Percentiles rank a stretch among this genome's conserved stretches.
Evolutionary conservation across 2,329 filamentous ascomycete genomes (phyloP).

Genomic region (Talaromyces verruculosus): DNA sequence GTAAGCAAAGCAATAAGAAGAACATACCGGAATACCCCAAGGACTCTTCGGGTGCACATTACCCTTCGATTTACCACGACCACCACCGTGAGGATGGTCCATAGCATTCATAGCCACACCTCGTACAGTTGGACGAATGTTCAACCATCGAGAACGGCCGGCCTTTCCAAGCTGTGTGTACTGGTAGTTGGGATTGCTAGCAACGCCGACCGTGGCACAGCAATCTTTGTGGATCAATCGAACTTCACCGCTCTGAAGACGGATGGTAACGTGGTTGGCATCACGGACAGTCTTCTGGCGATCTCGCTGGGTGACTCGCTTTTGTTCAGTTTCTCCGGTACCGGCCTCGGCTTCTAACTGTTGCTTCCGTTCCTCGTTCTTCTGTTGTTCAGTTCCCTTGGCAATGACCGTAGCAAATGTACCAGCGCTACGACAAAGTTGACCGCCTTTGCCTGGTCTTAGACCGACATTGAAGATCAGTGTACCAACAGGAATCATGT

Average conservation of each 20-base stretch:
- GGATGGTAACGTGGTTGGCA: constrained; percentile 76
- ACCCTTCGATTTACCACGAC: constrained; percentile 98
- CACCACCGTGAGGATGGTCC: constrained; percentile 98
- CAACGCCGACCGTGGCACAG: constrained; percentile 89
- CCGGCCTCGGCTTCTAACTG: constrained; percentile 45
- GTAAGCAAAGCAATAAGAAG: constrained; percentile 6
- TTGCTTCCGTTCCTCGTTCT: constrained; percentile 28
- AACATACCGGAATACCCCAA: constrained; percentile 89
- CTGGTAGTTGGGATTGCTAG: constrained; percentile 90
- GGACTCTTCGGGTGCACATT: constrained; percentile 92
- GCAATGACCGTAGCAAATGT: constrained; percentile 86
- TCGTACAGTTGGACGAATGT: constrained; percentile 90
- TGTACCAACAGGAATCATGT: constrained; percentile 95
- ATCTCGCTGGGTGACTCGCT: constrained; percentile 39
- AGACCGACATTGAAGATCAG: constrained; percentile 87
- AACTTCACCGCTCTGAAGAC: constrained; percentile 89
- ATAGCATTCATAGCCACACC: constrained; percentile 99
- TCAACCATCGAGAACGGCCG: constrained; percentile 87
- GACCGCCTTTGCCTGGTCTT: constrained; percentile 68
- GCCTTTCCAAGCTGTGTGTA: constrained; percentile 93
- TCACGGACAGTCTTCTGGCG: constrained; percentile 55
- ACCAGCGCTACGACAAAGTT: constrained; percentile 92
- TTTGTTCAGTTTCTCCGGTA: constrained; percentile 50
- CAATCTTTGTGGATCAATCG: constrained; percentile 87
- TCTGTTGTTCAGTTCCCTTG: constrained; percentile 72